A percentile compares a stretch with the other conserved stretches of the same genome.
Evolutionary conservation across 2,329 filamentous ascomycete species (phyloP).

Genomic region (Drechslera avenae): DNA sequence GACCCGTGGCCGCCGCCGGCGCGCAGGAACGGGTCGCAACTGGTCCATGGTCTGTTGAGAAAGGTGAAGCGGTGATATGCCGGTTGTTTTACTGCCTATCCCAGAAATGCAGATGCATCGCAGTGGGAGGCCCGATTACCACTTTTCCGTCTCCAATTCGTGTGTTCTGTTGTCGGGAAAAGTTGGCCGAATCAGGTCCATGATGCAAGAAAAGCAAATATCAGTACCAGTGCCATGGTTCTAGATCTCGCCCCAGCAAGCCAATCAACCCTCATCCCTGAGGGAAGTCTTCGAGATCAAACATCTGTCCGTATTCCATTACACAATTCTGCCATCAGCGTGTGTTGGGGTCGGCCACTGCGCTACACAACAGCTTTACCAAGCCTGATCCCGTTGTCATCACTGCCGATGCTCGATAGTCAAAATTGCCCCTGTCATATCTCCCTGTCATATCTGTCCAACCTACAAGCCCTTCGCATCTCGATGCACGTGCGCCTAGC

Average conservation of each 20-base stretch:
- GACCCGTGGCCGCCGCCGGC: not conserved
- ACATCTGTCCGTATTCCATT: not conserved
- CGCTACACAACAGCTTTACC: not conserved
- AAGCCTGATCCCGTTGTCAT: not conserved
- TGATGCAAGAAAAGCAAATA: conserved; percentile 8
- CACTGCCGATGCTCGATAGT: not conserved
- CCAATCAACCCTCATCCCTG: conserved; percentile 7
- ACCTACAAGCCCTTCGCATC: conserved; percentile 5
- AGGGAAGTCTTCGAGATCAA: conserved; percentile 1
- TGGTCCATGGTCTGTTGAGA: not conserved
- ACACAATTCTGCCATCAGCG: conserved; percentile 2
- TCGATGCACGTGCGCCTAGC: conserved; percentile 1
- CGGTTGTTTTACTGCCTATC: not conserved
- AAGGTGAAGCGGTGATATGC: conserved; percentile 1
- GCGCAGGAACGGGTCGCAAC: not conserved
- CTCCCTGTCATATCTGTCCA: conserved; percentile 1
- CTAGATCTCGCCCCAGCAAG: conserved; percentile 1
- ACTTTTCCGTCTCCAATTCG: not conserved
- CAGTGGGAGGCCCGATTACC: no score
- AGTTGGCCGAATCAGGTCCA: conserved; percentile 1
- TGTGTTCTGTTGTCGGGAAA: not conserved
- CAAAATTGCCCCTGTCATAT: no score
- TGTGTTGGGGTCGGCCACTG: conserved; percentile 7
- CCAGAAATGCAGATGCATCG: no score
- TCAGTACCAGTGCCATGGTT: conserved; percentile 5